A percentile compares a stretch with the other conserved stretches of the same genome.
Conservation (phyloP, 2,329 filamentous ascomycete species). For the Calonectria pteridis region DNA sequence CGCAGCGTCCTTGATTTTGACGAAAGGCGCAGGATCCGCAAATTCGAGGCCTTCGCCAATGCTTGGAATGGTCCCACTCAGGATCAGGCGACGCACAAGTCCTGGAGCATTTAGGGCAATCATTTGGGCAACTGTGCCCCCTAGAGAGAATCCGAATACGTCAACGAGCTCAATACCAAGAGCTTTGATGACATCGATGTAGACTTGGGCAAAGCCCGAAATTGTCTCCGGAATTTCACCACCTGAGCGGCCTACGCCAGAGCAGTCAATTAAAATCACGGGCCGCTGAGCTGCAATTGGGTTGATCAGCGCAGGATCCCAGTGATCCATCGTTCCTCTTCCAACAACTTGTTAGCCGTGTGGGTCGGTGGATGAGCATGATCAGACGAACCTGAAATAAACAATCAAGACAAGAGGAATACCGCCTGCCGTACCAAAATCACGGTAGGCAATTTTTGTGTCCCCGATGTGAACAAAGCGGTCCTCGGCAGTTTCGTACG, state of each 20-base stretch:
- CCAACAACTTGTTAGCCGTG: neutral
- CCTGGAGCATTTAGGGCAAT: conserved; percentile 55
- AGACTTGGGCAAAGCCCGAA: conserved; percentile 47
- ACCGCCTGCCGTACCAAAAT: neutral
- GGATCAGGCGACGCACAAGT: conserved; percentile 55
- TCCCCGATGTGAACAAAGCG: neutral
- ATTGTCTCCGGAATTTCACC: conserved; percentile 54
- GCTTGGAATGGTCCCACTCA: conserved; percentile 58
- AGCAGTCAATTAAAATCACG: conserved; percentile 60
- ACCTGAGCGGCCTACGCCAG: conserved; percentile 59
- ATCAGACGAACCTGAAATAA: neutral
- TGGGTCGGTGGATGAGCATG: no score
- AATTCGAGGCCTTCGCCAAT: conserved; percentile 48
- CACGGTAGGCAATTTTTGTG: neutral
- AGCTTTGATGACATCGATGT: conserved; percentile 50
- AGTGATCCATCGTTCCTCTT: conserved; percentile 54
- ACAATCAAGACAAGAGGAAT: neutral
- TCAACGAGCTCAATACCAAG: conserved; percentile 56
- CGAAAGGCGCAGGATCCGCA: conserved; percentile 48
- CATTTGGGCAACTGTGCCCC: conserved; percentile 59
- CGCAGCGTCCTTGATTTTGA: conserved; percentile 45
- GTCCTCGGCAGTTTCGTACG: neutral
- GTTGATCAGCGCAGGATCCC: conserved; percentile 60
- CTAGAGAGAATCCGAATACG: conserved; percentile 64
- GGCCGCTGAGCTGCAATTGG: conserved; percentile 55